Conservation (phyloP, 768 basidiomycete genomes). For the Lentinus brumalis region DNA sequence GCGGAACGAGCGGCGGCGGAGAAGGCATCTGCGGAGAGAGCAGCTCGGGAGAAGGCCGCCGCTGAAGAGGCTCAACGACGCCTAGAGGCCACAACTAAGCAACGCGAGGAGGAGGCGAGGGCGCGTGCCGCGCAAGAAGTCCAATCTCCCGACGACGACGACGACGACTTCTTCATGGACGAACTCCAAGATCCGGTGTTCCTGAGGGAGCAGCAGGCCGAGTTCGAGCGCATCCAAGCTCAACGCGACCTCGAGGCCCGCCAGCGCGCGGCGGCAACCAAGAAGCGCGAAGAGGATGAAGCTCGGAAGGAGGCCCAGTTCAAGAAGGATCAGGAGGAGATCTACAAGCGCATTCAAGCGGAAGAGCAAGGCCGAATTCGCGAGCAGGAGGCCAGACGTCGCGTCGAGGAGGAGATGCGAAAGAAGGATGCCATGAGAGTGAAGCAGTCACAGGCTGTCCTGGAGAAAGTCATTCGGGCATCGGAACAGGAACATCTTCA, state of each 20-base stretch:
- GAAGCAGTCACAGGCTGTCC: constrained; percentile 31
- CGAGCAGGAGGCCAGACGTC: constrained; percentile 6
- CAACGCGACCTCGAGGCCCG: constrained; percentile 4
- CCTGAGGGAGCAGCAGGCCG: constrained; percentile 7
- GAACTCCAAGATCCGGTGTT: constrained; percentile 1
- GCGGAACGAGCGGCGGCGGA: background rate
- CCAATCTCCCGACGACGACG: background rate
- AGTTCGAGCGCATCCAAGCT: constrained; percentile 15
- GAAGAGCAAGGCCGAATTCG: background rate
- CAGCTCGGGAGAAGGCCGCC: no score
- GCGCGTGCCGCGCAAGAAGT: background rate
- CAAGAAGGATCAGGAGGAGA: constrained; percentile 2
- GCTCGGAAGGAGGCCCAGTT: constrained; percentile 7
- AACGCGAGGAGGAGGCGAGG: background rate
- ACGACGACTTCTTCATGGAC: background rate
- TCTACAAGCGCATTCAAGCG: constrained; percentile 2
- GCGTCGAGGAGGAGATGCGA: constrained; percentile 14
- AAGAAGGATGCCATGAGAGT: constrained; percentile 17
- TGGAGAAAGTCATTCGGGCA: constrained; percentile 31
- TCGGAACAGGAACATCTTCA: constrained; percentile 38
- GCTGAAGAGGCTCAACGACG: background rate
- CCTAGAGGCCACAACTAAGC: background rate
- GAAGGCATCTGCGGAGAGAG: background rate
- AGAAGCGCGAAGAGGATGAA: constrained; percentile 10
- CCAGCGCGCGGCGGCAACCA: constrained; percentile 6